Evolutionary conservation across 2,329 filamentous ascomycete species (phyloP).

Genomic region (Exophiala bonariae): DNA sequence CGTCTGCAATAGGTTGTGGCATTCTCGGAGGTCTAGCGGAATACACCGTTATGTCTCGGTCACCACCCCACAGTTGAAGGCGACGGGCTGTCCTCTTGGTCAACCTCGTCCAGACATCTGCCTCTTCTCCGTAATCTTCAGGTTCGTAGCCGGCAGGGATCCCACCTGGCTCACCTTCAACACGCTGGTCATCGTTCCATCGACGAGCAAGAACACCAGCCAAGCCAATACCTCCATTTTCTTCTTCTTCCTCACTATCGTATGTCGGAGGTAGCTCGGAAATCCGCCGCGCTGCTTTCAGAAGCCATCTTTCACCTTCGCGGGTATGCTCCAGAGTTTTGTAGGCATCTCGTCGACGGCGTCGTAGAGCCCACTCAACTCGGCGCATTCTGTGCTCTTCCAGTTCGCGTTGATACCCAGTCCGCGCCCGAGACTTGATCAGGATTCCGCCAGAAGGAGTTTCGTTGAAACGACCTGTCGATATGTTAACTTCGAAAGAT

Average conservation of each 20-base stretch:
- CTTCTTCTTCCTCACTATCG: conserved; percentile 47
- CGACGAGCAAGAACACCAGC: conserved; percentile 21
- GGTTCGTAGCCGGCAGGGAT: conserved; percentile 40
- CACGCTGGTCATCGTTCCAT: conserved; percentile 12
- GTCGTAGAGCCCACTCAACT: conserved; percentile 47
- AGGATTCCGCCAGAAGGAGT: conserved; percentile 31
- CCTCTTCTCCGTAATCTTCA: conserved; percentile 50
- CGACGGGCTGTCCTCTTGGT: conserved; percentile 43
- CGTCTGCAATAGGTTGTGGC: conserved; percentile 9
- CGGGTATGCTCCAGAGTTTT: conserved; percentile 39
- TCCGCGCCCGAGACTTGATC: conserved; percentile 48
- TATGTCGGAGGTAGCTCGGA: conserved; percentile 45
- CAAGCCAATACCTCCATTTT: conserved; percentile 42
- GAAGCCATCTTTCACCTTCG: conserved; percentile 40
- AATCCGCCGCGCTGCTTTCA: conserved; percentile 43
- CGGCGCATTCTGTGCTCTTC: conserved; percentile 50
- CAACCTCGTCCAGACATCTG: conserved; percentile 44
- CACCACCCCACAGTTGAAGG: conserved; percentile 47
- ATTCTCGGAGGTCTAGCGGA: conserved; percentile 16
- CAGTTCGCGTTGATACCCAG: conserved; percentile 51
- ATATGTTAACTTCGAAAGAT: conserved; percentile 7
- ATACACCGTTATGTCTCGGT: conserved; percentile 40
- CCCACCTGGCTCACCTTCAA: conserved; percentile 12
- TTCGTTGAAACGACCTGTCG: conserved; percentile 33
- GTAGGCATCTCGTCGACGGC: conserved; percentile 41